These are phyloP conservation scores for Blastobotrys mokoenaii DNA, from an alignment of 805 yeast genomes.

Conservation along the genomic window DNA sequence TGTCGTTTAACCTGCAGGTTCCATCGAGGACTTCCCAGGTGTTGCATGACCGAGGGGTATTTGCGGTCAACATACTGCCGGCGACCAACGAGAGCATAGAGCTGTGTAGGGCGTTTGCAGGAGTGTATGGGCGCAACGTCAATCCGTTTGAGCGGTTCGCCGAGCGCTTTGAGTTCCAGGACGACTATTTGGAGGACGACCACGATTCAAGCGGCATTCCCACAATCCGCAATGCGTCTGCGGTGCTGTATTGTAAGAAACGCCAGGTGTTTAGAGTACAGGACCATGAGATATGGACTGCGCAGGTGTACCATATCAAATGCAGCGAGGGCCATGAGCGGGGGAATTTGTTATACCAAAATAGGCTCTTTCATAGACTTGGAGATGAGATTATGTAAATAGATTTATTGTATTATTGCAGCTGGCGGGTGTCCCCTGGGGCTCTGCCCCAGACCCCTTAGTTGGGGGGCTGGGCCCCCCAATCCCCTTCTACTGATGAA, in stretches of 20 bases:
- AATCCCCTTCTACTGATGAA: too few relatives aligned
- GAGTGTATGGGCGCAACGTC: conserved; percentile 34
- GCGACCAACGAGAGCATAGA: conserved; percentile 48
- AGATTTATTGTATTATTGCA: too few relatives aligned
- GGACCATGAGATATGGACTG: conserved; percentile 90
- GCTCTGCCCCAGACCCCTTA: too few relatives aligned
- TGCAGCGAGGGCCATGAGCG: conserved; percentile 22
- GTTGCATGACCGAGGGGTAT: conserved; percentile 46
- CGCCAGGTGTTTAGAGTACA: conserved; percentile 38
- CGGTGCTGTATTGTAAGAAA: conserved; percentile 24
- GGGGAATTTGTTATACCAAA: conserved; percentile 18
- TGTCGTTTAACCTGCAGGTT: conserved; percentile 78
- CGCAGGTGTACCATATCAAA: conserved; percentile 41
- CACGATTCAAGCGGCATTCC: conserved; percentile 20
- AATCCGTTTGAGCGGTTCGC: conserved; percentile 26
- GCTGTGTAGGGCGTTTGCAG: conserved; percentile 61
- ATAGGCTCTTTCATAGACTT: conserved; percentile 24
- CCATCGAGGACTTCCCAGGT: conserved; percentile 75
- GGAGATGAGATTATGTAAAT: conserved; percentile 26
- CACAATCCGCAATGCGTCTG: conserved; percentile 17
- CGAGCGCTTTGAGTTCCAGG: conserved; percentile 18
- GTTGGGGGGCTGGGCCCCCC: too few relatives aligned
- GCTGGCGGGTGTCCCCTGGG: too few relatives aligned
- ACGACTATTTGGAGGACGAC: not conserved
- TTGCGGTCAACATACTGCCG: conserved; percentile 70